Base-by-base conservation (phyloP, 768 basidiomycete genomes). In the Asterophora lycoperdoides region DNA sequence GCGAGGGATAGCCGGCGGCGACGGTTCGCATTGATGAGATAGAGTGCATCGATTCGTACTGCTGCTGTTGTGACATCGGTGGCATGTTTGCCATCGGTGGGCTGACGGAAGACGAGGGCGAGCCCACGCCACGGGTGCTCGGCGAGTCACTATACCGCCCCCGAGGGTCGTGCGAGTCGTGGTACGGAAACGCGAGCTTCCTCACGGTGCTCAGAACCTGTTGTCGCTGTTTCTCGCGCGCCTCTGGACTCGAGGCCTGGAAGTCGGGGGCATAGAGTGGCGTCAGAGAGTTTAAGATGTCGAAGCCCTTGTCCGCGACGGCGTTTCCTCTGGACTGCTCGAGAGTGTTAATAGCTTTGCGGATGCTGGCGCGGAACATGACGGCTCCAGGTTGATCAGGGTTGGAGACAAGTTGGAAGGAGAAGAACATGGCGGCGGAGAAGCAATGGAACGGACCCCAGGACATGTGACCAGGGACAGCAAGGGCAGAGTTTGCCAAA, bases 361-460 rank as follows among this genome's bases (percentile, higher is more conserved):
- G 78, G 59, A 92, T 85, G 58, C 83, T 86, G 29, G 78, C 77
- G 15, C 88, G 84, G 69, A 89, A 89, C 30, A 88, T 72, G 23
- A 78, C 79, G 36, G 86, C 86, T 19, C 85, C 88, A 38, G 85
- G 84, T 54, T 89, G 87, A 52, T 86, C 86, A 43, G 87, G 84
- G 57, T 87, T 83, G 30, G 83, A 78, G 58, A 90, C 84, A 41
- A 91, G 76, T 58, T 91, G 88, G 69, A 90, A 90, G n/a, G 86
- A 86, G 76, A 91, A 89, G 68, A 91, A 91, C 83, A 91, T 89
- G 41, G 86, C 86, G 15, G 89, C 87, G 41, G 84, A 84, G 71
- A 91, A 91, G 56, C 84, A 80, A 60, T 92, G 88, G 68, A 86
- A 87, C 0, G 88, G 86, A 4, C 83, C 84, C 83, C 86, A 89